Conservation (phyloP, 2,329 filamentous ascomycete genomes). For the Ophiostoma quercus region DNA sequence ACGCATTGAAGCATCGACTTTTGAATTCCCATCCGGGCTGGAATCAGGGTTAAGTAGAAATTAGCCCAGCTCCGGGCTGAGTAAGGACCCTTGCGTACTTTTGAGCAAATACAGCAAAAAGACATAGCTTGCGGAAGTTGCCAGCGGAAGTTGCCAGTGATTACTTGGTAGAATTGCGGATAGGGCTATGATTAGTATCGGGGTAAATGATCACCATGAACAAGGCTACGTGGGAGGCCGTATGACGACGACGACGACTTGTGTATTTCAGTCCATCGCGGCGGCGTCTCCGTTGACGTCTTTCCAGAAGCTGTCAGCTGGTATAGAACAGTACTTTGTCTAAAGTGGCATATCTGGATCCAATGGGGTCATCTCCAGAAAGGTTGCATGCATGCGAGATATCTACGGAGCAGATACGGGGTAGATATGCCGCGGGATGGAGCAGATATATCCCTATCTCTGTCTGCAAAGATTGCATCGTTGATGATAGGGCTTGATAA, state of each 20-base stretch:
- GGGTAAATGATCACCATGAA: too few relatives aligned
- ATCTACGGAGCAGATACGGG: neutral
- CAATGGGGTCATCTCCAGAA: neutral
- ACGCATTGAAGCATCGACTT: neutral
- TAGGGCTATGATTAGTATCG: too few relatives aligned
- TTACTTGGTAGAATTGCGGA: neutral
- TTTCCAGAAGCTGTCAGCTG: neutral
- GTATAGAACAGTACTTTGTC: neutral
- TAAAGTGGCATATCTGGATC: neutral
- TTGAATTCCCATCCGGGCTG: neutral
- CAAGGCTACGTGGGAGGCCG: neutral
- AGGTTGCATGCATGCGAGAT: neutral
- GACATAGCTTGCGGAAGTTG: neutral
- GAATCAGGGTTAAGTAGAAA: neutral
- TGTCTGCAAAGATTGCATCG: neutral
- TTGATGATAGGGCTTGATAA: neutral
- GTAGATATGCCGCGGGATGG: neutral
- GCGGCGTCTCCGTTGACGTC: neutral
- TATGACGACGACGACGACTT: neutral
- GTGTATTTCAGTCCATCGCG: too few relatives aligned
- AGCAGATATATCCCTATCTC: constrained; percentile 8
- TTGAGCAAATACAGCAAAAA: neutral
- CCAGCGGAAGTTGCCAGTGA: neutral
- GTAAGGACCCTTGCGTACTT: neutral
- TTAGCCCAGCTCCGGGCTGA: neutral